phyloP scores from a whole-genome alignment of 2,329 filamentous ascomycete genomes.

The Lasiodiplodia sp. region DNA sequence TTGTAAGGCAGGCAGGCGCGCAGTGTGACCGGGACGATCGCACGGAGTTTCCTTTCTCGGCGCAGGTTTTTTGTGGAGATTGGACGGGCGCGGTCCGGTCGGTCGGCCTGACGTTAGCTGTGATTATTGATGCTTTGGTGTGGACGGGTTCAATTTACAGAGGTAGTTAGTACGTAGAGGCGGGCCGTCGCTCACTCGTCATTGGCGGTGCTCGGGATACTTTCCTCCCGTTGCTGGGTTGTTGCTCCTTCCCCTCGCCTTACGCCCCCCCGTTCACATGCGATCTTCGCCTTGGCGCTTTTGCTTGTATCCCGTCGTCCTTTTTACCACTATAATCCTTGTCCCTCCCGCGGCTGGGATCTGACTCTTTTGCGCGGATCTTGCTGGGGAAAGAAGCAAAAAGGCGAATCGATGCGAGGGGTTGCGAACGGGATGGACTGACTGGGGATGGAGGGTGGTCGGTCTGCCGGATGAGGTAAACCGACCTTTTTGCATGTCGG shows the following conservation, averaged over 20 bases:
- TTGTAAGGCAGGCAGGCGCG: background rate
- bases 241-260: no score
- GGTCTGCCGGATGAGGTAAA: background rate
- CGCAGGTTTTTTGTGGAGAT: background rate
- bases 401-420: background rate
- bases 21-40: background rate
- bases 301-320: background rate
- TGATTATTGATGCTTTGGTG: background rate
- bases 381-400: background rate
- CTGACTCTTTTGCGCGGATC: background rate
- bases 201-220: background rate
- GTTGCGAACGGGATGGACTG: background rate
- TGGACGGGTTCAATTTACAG: background rate
- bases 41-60: conserved; percentile 9
- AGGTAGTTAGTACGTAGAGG: background rate
- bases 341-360: background rate
- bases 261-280: background rate
- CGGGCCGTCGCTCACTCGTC: background rate
- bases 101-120: background rate
- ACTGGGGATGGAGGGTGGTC: background rate
- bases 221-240: background rate
- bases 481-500: background rate
- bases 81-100: background rate
- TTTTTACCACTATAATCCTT: background rate
- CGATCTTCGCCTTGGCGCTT: background rate